These are phyloP conservation scores for Saccharomyces hybrid DNA, from an alignment of 1,139 yeast species.

Conservation along the genomic window DNA sequence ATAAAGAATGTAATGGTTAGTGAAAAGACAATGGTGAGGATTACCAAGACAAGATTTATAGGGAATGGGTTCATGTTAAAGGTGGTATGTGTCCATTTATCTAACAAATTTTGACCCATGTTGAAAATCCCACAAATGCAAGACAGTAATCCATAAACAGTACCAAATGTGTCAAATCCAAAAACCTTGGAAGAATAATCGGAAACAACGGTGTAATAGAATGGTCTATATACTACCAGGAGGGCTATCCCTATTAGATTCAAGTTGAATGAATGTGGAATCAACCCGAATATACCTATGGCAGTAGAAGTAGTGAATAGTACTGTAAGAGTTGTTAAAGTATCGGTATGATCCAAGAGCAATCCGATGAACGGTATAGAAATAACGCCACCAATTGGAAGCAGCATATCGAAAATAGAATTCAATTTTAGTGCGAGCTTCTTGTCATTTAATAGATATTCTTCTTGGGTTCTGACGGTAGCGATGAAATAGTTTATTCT, in stretches of 20 bases:
- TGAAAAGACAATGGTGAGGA: conserved; percentile 10
- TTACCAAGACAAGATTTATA: conserved; percentile 50
- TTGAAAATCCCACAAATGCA: conserved; percentile 75
- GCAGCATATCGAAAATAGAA: conserved; percentile 70
- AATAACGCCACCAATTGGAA: conserved; percentile 79
- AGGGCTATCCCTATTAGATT: conserved; percentile 56
- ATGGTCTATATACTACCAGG: conserved; percentile 82
- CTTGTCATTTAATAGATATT: conserved; percentile 51
- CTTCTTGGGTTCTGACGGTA: conserved; percentile 72
- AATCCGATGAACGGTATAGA: conserved; percentile 83
- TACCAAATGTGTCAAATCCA: conserved; percentile 87
- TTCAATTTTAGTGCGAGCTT: conserved; percentile 52
- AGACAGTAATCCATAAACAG: conserved; percentile 81
- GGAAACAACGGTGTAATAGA: conserved; percentile 84
- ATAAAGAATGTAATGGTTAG: conserved; percentile 6
- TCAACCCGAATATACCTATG: conserved; percentile 62
- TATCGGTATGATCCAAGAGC: conserved; percentile 66
- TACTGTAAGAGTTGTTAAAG: conserved; percentile 49
- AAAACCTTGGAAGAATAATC: conserved; percentile 89
- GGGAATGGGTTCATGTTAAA: conserved; percentile 75
- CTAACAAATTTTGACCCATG: conserved; percentile 62
- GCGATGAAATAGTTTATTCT: conserved; percentile 89
- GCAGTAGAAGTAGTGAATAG: conserved; percentile 47
- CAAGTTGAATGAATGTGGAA: conserved; percentile 46
- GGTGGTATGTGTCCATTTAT: conserved; percentile 57